phyloP scores from a whole-genome alignment of 345 rosid species.

The Salix koriyanagi region DNA sequence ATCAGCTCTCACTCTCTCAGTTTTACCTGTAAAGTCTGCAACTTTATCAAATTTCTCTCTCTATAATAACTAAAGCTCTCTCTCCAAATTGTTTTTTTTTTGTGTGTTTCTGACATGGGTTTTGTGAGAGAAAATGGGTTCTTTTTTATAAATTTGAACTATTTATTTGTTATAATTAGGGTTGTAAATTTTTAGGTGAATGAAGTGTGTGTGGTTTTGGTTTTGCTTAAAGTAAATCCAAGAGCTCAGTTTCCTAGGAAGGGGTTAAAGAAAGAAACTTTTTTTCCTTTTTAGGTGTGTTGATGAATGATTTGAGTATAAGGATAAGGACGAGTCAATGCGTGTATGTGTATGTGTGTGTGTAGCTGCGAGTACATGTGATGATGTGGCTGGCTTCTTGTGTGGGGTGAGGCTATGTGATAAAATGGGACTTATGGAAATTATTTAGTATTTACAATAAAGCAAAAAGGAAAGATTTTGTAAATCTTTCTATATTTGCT shows the following conservation, averaged over 20 bases:
- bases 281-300: not conserved
- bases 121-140: not conserved
- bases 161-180: not conserved
- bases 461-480: not conserved
- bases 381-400: not conserved
- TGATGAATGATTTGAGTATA: not conserved
- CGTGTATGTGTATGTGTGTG: not conserved
- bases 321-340: not conserved
- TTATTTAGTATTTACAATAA: not conserved
- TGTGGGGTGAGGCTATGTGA: not conserved
- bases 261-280: not conserved
- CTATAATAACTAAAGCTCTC: not conserved
- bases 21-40: not conserved
- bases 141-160: not conserved
- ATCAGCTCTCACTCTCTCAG: not conserved
- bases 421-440: not conserved
- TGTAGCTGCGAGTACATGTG: not conserved
- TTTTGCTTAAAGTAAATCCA: not conserved
- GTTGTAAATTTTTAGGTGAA: not conserved
- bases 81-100: no score
- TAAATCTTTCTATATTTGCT: not conserved
- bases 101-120: not conserved
- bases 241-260: not conserved
- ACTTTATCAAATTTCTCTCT: not conserved
- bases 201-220: not conserved